phyloP scores from a whole-genome alignment of 352 stramenopile genomes.

The Globisporangium solare region DNA sequence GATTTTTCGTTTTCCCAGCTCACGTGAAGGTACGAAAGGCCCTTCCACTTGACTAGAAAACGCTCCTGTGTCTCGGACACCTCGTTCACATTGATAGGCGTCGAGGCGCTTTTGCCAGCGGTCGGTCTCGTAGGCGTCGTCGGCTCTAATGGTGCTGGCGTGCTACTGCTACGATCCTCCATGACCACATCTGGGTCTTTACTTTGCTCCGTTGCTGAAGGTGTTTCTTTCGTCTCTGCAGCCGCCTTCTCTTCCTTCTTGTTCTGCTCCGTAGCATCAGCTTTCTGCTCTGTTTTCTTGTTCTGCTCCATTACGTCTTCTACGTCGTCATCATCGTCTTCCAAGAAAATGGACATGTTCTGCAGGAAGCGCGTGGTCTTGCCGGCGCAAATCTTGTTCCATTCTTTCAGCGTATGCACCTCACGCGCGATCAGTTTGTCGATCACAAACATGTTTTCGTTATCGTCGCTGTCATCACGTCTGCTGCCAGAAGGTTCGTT shows the following conservation, averaged over 20 bases:
- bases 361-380: constrained; percentile 75
- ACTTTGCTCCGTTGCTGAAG: constrained; percentile 1
- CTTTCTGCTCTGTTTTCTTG: background rate
- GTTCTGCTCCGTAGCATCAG: background rate
- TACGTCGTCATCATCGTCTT: constrained; percentile 43
- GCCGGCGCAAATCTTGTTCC: constrained; percentile 65
- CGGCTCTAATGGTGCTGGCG: background rate
- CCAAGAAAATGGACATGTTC: constrained; percentile 79
- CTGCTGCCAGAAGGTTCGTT: too few species aligned
- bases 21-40: constrained; percentile 85
- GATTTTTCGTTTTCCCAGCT: constrained; percentile 88
- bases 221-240: too few species aligned
- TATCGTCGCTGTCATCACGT: constrained; percentile 12
- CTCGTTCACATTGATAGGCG: constrained; percentile 11
- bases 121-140: constrained; percentile 1
- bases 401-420: constrained; percentile 75
- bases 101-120: constrained; percentile 1
- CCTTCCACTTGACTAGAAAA: constrained; percentile 91
- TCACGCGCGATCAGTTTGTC: constrained; percentile 80
- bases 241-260: background rate
- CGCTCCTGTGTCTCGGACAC: constrained; percentile 35
- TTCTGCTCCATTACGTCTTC: constrained; percentile 10
- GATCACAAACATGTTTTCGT: constrained; percentile 77
- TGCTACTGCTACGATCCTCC: constrained; percentile 3
- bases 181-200: constrained; percentile 7